Conservation (phyloP, 2,329 filamentous ascomycete genomes). For the Colletotrichum spaethianum region DNA sequence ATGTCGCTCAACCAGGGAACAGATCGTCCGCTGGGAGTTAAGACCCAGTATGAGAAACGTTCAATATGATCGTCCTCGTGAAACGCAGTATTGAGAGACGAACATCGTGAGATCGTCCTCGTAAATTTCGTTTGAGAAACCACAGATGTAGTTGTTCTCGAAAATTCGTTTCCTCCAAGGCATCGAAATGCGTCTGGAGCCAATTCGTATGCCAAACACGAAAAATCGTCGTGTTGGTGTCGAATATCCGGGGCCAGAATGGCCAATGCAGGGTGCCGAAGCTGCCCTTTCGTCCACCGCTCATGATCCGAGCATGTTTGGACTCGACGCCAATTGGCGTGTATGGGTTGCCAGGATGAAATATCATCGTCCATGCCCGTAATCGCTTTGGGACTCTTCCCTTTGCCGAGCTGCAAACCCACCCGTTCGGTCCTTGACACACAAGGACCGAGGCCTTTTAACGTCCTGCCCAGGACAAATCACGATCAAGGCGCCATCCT, state of each 20-base stretch:
- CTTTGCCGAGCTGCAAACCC: slow-evolving; percentile 16
- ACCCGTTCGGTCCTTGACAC: slow-evolving; percentile 4
- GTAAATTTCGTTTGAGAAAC: not conserved
- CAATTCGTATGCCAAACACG: not conserved
- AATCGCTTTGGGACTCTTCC: slow-evolving; percentile 2
- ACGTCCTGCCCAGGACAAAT: slow-evolving; percentile 54
- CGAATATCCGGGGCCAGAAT: not conserved
- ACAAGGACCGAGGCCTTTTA: slow-evolving; percentile 50
- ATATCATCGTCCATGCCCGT: not conserved
- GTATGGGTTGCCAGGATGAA: not conserved
- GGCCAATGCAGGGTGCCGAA: slow-evolving; percentile 7
- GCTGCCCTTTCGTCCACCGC: slow-evolving; percentile 14
- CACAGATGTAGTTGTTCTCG: not conserved
- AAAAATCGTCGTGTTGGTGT: not conserved
- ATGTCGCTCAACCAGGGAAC: not conserved
- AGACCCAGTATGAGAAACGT: not conserved
- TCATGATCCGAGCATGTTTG: slow-evolving; percentile 14
- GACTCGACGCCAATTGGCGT: slow-evolving; percentile 29
- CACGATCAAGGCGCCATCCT: not conserved
- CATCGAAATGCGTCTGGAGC: not conserved
- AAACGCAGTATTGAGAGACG: not conserved
- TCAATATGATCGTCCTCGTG: not conserved
- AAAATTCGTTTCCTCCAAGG: not conserved
- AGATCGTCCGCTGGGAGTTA: not conserved
- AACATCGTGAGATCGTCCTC: not conserved